phyloP scores from a whole-genome alignment of 495 filamentous ascomycete species.

The Podospora fimiseda region DNA sequence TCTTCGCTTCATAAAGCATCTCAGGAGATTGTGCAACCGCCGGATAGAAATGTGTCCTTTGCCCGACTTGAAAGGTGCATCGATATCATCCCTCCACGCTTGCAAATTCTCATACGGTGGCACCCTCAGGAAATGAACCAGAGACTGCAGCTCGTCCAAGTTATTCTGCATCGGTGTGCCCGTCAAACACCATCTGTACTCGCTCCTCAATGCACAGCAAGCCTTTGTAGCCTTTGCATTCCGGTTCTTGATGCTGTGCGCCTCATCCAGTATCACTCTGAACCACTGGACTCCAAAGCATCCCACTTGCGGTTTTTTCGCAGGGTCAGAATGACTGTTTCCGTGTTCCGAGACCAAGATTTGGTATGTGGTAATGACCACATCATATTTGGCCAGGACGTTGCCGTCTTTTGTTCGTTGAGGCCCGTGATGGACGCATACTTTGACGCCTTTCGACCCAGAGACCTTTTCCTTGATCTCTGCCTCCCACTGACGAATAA shows the following conservation, averaged over 20 bases:
- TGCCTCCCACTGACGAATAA: slow-evolving; percentile 96
- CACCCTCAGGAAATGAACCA: slow-evolving; percentile 90
- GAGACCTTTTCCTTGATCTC: slow-evolving; percentile 79
- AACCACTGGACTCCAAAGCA: slow-evolving; percentile 93
- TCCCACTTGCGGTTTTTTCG: slow-evolving; percentile 60
- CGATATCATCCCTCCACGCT: slow-evolving; percentile 85
- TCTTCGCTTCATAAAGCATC: slow-evolving; percentile 91
- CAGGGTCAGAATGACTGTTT: slow-evolving; percentile 43
- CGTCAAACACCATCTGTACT: slow-evolving; percentile 92
- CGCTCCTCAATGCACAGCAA: slow-evolving; percentile 68
- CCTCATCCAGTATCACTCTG: slow-evolving; percentile 91
- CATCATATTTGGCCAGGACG: slow-evolving; percentile 76
- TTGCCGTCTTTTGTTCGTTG: slow-evolving; percentile 70
- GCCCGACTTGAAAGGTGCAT: slow-evolving; percentile 73
- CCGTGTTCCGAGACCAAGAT: slow-evolving; percentile 85
- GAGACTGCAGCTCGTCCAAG: slow-evolving; percentile 88
- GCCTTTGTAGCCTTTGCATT: slow-evolving; percentile 92
- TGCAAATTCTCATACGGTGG: slow-evolving; percentile 77
- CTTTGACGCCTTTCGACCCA: slow-evolving; percentile 59
- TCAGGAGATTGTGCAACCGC: slow-evolving; percentile 74
- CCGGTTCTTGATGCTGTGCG: slow-evolving; percentile 96
- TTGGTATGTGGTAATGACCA: slow-evolving; percentile 96
- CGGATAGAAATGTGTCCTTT: slow-evolving; percentile 83
- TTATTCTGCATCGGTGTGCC: slow-evolving; percentile 98
- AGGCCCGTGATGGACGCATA: slow-evolving; percentile 85